phyloP scores from a whole-genome alignment of 140 eudicot species.

The Stevia rebaudiana region DNA sequence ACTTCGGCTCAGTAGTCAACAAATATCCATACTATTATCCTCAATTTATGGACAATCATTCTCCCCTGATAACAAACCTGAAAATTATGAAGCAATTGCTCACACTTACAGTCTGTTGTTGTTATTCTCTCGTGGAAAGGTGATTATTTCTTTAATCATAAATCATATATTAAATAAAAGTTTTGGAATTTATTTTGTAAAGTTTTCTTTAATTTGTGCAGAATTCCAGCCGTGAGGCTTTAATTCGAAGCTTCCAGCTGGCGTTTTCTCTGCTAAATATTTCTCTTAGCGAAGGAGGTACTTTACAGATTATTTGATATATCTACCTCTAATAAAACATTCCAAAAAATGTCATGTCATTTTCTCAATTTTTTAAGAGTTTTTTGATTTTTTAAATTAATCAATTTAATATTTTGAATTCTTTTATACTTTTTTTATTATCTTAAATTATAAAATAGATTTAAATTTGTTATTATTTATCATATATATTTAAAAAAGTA shows the following conservation, averaged over 20 bases:
- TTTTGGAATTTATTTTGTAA: neutral
- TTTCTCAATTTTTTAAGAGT: too few relatives aligned
- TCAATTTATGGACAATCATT: slow-evolving; percentile 68
- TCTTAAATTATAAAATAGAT: too few relatives aligned
- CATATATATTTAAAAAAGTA: too few relatives aligned
- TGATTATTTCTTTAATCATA: neutral
- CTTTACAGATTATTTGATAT: neutral
- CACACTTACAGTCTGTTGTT: neutral
- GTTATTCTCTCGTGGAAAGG: neutral
- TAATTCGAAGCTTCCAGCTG: slow-evolving; percentile 72
- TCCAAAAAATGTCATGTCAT: too few relatives aligned
- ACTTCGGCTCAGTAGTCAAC: slow-evolving; percentile 55
- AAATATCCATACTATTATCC: slow-evolving; percentile 66
- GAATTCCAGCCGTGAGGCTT: slow-evolving; percentile 67
- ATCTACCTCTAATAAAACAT: too few relatives aligned
- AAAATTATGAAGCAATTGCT: slow-evolving; percentile 67
- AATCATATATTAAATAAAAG: too few relatives aligned
- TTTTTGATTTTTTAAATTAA: too few relatives aligned
- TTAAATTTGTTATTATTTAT: too few relatives aligned
- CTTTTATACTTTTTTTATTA: too few relatives aligned
- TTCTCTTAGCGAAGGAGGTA: slow-evolving; percentile 57
- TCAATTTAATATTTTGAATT: too few relatives aligned
- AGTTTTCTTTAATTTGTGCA: slow-evolving; percentile 7
- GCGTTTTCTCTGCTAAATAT: slow-evolving; percentile 59
- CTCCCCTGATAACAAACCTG: slow-evolving; percentile 57